These are phyloP conservation scores for Cetradonia linearis DNA, from an alignment of 495 filamentous ascomycete genomes.

Conservation along the genomic window DNA sequence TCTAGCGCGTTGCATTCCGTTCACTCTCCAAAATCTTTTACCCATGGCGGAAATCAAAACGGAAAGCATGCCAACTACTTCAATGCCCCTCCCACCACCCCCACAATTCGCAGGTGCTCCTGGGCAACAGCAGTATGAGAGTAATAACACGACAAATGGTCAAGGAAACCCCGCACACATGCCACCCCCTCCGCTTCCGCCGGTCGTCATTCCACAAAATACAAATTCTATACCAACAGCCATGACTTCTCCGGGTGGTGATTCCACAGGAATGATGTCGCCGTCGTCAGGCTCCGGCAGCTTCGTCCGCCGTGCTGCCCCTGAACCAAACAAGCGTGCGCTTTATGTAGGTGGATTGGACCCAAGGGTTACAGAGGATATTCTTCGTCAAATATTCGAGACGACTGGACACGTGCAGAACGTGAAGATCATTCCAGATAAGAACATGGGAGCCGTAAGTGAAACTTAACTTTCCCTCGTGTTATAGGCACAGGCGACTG, in stretches of 20 bases:
- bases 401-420: conserved; percentile 96
- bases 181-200: conserved; percentile 84
- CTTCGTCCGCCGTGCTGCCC: conserved; percentile 82
- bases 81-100: conserved; percentile 50
- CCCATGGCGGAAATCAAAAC: conserved; percentile 20
- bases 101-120: conserved; percentile 59
- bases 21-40: conserved; percentile 8
- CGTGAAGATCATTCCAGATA: conserved; percentile 99
- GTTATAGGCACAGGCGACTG: neutral
- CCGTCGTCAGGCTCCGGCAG: conserved; percentile 61
- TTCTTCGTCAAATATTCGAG: conserved; percentile 96
- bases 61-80: conserved; percentile 28
- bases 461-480: conserved; percentile 15
- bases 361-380: conserved; percentile 90
- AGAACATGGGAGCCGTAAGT: conserved; percentile 66
- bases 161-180: conserved; percentile 62
- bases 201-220: conserved; percentile 88
- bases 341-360: conserved; percentile 95
- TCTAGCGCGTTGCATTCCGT: conserved; percentile 9
- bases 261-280: conserved; percentile 63
- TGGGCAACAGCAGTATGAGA: conserved; percentile 61
- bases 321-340: conserved; percentile 97
- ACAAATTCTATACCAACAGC: conserved; percentile 92
- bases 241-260: conserved; percentile 70
- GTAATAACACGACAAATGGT: conserved; percentile 42